Percentiles rank a stretch among this genome's conserved stretches.
Conservation (phyloP, 495 filamentous ascomycete species). For the Rhypophila decipiens region DNA sequence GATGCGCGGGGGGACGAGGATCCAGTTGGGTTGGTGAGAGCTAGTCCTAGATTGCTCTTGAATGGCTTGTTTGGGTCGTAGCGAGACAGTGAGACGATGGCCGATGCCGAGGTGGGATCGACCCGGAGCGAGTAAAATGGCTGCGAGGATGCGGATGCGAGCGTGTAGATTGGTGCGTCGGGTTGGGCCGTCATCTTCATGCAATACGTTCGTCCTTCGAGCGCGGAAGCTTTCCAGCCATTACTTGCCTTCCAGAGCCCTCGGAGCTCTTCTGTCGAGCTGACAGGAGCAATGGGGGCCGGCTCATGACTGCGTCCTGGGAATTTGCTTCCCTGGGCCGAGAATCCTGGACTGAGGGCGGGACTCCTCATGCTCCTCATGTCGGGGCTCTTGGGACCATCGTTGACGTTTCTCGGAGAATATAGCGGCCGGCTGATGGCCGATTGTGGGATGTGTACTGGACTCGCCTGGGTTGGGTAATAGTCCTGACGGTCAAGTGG, state of each 20-base stretch:
- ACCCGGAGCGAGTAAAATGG: conserved; percentile 49
- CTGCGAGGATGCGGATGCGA: conserved; percentile 40
- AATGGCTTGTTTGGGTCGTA: conserved; percentile 48
- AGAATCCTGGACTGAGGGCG: conserved; percentile 7
- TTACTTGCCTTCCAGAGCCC: conserved; percentile 51
- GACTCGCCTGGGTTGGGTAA: conserved; percentile 51
- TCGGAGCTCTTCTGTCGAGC: conserved; percentile 45
- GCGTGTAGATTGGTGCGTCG: conserved; percentile 46
- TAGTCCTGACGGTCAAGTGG: conserved; percentile 65
- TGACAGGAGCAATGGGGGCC: conserved; percentile 36
- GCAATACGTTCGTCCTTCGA: conserved; percentile 46
- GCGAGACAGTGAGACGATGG: conserved; percentile 44
- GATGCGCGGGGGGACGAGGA: conserved; percentile 22
- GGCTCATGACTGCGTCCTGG: conserved; percentile 34
- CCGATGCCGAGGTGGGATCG: conserved; percentile 49
- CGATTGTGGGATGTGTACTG: conserved; percentile 47
- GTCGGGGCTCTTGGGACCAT: conserved; percentile 14
- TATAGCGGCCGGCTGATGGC: conserved; percentile 53
- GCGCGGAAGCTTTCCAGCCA: conserved; percentile 45
- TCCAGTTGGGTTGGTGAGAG: conserved; percentile 25
- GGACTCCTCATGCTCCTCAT: conserved; percentile 17
- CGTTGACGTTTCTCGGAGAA: conserved; percentile 39
- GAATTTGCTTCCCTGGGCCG: conserved; percentile 18
- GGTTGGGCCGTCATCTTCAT: conserved; percentile 40
- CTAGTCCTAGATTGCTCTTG: conserved; percentile 22